phyloP scores from a whole-genome alignment of 352 stramenopile species.

The Phytopythium mirpurense region DNA sequence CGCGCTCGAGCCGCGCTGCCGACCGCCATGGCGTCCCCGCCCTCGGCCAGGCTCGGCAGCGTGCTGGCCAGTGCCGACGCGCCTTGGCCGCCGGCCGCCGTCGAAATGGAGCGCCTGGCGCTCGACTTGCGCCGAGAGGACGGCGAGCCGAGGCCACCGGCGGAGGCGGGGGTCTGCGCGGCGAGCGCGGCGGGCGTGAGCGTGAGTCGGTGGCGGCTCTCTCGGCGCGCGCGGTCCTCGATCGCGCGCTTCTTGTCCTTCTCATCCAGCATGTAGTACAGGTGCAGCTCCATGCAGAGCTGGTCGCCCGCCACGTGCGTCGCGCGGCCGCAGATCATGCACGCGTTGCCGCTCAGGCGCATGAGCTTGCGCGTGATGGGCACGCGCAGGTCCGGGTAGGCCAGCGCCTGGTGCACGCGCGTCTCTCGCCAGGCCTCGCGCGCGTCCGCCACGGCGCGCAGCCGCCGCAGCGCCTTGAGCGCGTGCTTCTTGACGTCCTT shows the following conservation, averaged over 20 bases:
- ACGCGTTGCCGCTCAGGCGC: conserved; percentile 73
- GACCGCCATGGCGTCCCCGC: not conserved
- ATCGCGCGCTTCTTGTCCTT: conserved; percentile 46
- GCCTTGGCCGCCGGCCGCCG: no score
- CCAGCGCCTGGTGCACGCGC: conserved; percentile 58
- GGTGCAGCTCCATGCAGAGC: conserved; percentile 70
- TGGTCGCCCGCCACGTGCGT: conserved; percentile 74
- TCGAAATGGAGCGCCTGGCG: not conserved
- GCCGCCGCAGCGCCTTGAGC: conserved; percentile 27
- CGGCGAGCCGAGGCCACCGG: not conserved
- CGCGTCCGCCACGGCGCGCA: conserved; percentile 45
- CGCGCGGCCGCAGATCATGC: conserved; percentile 62
- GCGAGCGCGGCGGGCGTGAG: conserved; percentile 14
- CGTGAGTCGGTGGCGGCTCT: conserved; percentile 52
- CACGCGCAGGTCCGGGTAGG: conserved; percentile 63
- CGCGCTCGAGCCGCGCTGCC: conserved; percentile 2
- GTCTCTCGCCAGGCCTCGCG: conserved; percentile 74
- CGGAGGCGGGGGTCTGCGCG: not conserved
- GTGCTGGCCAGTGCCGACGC: not conserved
- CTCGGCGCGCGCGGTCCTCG: conserved; percentile 26
- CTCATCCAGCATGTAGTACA: conserved; percentile 64
- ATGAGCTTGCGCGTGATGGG: conserved; percentile 83
- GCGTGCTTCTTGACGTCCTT: conserved; percentile 68
- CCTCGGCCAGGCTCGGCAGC: conserved; percentile 4
- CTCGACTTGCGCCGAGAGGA: not conserved